A percentile compares a stretch with the other conserved stretches of the same genome.
Conservation (phyloP, 1,284 basidiomycete species). For the Thecaphora frezii region DNA sequence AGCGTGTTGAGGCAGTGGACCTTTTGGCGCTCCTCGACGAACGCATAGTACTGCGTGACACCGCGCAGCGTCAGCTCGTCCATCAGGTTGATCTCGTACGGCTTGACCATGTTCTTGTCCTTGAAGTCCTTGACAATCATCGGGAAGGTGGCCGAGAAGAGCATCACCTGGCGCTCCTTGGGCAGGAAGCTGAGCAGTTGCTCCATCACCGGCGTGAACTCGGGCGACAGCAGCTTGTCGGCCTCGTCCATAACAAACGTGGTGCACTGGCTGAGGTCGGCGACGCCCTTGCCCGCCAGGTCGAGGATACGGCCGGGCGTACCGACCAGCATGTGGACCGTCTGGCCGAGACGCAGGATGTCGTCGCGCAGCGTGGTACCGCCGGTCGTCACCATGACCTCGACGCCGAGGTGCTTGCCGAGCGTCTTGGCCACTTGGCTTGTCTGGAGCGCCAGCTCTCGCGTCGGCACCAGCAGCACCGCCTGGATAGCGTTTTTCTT, state of each 20-base stretch:
- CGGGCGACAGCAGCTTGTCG: slow-evolving; percentile 93
- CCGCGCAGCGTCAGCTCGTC: slow-evolving; percentile 97
- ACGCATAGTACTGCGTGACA: slow-evolving; percentile 99
- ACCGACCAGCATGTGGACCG: slow-evolving; percentile 93
- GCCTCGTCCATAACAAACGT: slow-evolving; percentile 88
- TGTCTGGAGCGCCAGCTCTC: slow-evolving; percentile 67
- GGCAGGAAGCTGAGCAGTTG: slow-evolving; percentile 86
- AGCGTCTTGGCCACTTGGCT: slow-evolving; percentile 96
- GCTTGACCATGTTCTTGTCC: slow-evolving; percentile 96
- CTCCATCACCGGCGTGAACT: slow-evolving; percentile 98
- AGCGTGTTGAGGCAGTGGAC: slow-evolving; percentile 97
- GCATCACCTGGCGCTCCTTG: slow-evolving; percentile 89
- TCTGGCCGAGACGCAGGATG: slow-evolving; percentile 80
- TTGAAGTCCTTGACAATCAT: slow-evolving; percentile 99
- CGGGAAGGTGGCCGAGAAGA: slow-evolving; percentile 98
- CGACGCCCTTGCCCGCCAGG: slow-evolving; percentile 87
- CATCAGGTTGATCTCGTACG: slow-evolving; percentile 99
- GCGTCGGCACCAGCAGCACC: slow-evolving; percentile 57
- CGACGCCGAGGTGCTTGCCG: slow-evolving; percentile 89
- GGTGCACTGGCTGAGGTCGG: slow-evolving; percentile 88
- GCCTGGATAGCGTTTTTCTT: slow-evolving; percentile 83
- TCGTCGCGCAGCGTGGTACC: slow-evolving; percentile 98
- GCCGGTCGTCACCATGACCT: slow-evolving; percentile 99
- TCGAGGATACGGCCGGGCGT: slow-evolving; percentile 96
- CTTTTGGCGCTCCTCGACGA: slow-evolving; percentile 97